Evolutionary conservation across 2,329 filamentous ascomycete genomes (phyloP), one percentile per base, ranked within the genome.

Genomic region (Colletotrichum gloeosporioides): DNA sequence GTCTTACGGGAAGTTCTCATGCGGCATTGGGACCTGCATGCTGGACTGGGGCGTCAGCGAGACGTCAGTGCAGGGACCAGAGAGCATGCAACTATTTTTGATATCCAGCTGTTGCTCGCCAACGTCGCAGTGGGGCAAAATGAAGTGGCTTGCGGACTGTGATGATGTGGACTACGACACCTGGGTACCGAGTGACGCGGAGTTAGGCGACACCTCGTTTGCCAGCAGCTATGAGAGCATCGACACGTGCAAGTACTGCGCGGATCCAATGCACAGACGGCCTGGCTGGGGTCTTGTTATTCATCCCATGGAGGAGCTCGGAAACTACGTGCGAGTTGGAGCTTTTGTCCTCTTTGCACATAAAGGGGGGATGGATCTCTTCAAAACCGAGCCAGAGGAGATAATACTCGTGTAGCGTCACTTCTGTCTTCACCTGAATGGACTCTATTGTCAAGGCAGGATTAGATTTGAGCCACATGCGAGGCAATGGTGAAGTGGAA

Each of bases 181-280:
- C 44, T 49, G 44, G 44, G 44, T 49, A 7, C 44, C 44, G 10
- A 49, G 3, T 13, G 44, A 22, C 5, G 44, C 10, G 10, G 1
- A 1, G 5, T 6, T 49, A n/a, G 44, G 15, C n/a, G n/a, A 16
- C 15, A 49, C 4, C 1, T 49, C 0, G 18, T 22, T 49, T 1
- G 1, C 44, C 2, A 49, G 18, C 18, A 1, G 44, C 18, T 49
- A 22, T 49, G 44, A 22, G 44, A 49, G 44, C 44, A 49, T 49
- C 6, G 44, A 49, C 3, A 22, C 6, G 4, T 49, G 44, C 10
- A 49, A 49, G 18, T 49, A 22, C 18, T 49, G 44, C 44, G 44
- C 44, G 44, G 18, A 49, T 3, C 10, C 18, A 49, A 13, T 22
- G n/a, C 18, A 49, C 44, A 22, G 0, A n/a, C 18, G 44, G 6